Evolutionary conservation across 2,329 filamentous ascomycete species (phyloP), one percentile per base, ranked within the genome.

Genomic region (Chaetomium strumarium): DNA sequence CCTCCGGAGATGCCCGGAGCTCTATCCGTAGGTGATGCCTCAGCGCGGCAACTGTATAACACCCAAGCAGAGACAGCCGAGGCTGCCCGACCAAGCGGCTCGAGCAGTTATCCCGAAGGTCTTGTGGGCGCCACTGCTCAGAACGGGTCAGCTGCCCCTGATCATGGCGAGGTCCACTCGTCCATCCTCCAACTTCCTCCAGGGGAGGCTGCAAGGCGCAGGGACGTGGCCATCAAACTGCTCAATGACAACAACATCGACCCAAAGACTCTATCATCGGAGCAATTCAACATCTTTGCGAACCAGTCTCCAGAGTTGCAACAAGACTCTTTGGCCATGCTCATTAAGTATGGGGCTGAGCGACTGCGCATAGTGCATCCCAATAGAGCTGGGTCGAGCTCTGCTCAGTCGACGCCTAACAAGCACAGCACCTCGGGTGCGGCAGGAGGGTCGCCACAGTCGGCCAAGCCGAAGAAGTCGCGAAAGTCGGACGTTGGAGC

Each of bases 201-300:
- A 2, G 72, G 69, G 12, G 78, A 81, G 61, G 72, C 74, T 13
- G 69, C 71, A n/a, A 72, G 78, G 20, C 72, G 79, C 37, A 70
- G 70, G 43, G 72, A 77, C 10, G 68, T 69, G 8, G 78, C 80
- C 7, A 69, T 70, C n/a, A 66, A 68, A 20, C 67, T 81, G 30
- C 70, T 83, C 5, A 65, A 43, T 2, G 69, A 70, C 1, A 72
- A 67, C n/a, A 71, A 69, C 5, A 72, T 83, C n/a, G 73, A 79
- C 36, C 78, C 77, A 1, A 66, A 68, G 2, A 76, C 77, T 0
- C 66, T 83, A 10, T 78, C 76, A 0, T 56, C 65, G 4, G 79
- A 82, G 42, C 79, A 83, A 60, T 80, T 83, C 55, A 75, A 69
- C 58, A 83, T 81, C 14, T 80, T 83, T 58, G 71, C 79, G 9